phyloP scores from a whole-genome alignment of 495 filamentous ascomycete genomes.

The Saxophila tyrrhenica region DNA sequence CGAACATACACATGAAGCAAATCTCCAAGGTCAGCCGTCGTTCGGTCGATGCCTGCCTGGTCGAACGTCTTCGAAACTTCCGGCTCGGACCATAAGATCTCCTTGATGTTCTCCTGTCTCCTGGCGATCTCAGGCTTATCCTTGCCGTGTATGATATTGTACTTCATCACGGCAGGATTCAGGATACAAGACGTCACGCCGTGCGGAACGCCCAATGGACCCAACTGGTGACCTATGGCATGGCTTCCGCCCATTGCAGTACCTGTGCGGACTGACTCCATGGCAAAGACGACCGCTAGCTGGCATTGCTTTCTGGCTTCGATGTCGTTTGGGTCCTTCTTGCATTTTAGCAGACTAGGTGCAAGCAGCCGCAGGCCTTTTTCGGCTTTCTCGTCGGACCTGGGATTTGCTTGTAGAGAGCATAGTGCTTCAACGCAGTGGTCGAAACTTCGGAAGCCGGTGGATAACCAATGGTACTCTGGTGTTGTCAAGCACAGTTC shows the following conservation, averaged over 20 bases:
- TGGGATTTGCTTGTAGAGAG: constrained; percentile 29
- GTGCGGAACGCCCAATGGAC: constrained; percentile 52
- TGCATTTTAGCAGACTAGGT: constrained; percentile 41
- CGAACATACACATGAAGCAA: constrained; percentile 4
- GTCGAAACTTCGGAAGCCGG: constrained; percentile 51
- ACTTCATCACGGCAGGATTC: constrained; percentile 49
- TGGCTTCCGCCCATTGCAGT: constrained; percentile 50
- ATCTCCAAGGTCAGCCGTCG: constrained; percentile 10
- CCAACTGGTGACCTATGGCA: constrained; percentile 57
- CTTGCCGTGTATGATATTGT: constrained; percentile 35
- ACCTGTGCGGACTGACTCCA: constrained; percentile 38
- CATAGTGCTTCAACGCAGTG: constrained; percentile 54
- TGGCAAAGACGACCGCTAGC: constrained; percentile 44
- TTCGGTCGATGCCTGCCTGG: neutral
- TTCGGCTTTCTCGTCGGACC: constrained; percentile 33
- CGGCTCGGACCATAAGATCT: constrained; percentile 7
- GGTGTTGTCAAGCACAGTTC: constrained; percentile 44
- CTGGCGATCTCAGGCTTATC: constrained; percentile 4
- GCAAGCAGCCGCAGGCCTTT: constrained; percentile 40
- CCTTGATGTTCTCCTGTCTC: constrained; percentile 3
- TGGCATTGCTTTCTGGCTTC: constrained; percentile 43
- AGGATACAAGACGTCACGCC: constrained; percentile 57
- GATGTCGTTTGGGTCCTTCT: constrained; percentile 33
- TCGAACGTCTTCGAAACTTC: constrained; percentile 1
- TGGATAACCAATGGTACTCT: constrained; percentile 47